phyloP scores from a whole-genome alignment of 2,329 filamentous ascomycete genomes.

The Trichothecium roseum region DNA sequence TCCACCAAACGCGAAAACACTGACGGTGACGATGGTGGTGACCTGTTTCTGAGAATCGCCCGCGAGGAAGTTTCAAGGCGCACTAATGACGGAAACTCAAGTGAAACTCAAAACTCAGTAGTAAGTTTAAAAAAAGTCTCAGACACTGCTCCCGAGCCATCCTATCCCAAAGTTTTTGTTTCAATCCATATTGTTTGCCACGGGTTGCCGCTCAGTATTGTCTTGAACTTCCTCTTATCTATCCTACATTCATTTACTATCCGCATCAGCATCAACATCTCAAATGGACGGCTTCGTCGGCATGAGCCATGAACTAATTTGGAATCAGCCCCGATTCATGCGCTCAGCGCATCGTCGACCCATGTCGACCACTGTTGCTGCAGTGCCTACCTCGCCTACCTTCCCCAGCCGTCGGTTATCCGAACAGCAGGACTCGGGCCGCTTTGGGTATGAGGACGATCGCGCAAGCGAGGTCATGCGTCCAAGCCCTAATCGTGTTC shows the following conservation, averaged over 20 bases:
- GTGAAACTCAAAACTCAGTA: conserved; percentile 26
- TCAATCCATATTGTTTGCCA: conserved; percentile 1
- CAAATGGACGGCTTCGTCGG: neutral
- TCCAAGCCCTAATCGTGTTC: conserved; percentile 32
- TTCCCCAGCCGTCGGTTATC: conserved; percentile 42
- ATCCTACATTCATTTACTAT: neutral
- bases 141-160: neutral
- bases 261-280: neutral
- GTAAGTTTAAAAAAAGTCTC: conserved; percentile 28
- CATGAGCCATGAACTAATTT: conserved; percentile 1
- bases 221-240: neutral
- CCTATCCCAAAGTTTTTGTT: conserved; percentile 1
- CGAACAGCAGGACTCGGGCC: conserved; percentile 39
- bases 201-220: conserved; percentile 2
- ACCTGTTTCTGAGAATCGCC: conserved; percentile 49
- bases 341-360: conserved; percentile 40
- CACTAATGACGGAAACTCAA: conserved; percentile 20
- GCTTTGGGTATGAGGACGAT: conserved; percentile 32
- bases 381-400: conserved; percentile 39
- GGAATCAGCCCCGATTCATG: conserved; percentile 33
- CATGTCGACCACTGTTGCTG: conserved; percentile 38
- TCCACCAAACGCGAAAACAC: conserved; percentile 22
- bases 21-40: conserved; percentile 42
- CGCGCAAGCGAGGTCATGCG: conserved; percentile 27
- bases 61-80: conserved; percentile 37